Percentiles rank a stretch among this genome's conserved stretches.
phyloP scores from a whole-genome alignment of 108 stramenopile genomes.

The Bacterosira constricta region DNA sequence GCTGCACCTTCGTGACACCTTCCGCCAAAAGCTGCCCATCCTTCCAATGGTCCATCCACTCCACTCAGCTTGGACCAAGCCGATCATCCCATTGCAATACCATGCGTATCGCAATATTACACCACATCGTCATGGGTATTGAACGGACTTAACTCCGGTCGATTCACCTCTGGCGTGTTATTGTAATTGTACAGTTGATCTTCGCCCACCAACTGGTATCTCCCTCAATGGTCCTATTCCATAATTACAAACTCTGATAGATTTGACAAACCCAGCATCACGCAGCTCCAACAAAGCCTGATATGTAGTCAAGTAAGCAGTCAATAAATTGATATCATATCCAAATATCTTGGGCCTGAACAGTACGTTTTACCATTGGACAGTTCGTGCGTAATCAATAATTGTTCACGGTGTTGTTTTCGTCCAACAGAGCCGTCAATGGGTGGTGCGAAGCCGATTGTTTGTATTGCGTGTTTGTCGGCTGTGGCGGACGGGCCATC shows the following conservation, averaged over 20 bases:
- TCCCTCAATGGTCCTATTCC: constrained; percentile 67
- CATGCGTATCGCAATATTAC: constrained; percentile 47
- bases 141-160: constrained; percentile 78
- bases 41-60: constrained; percentile 57
- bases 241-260: constrained; percentile 80
- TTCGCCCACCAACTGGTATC: constrained; percentile 43
- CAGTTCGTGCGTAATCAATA: constrained; percentile 75
- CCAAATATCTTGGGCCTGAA: constrained; percentile 60
- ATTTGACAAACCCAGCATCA: constrained; percentile 55
- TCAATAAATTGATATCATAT: constrained; percentile 72
- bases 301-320: constrained; percentile 70
- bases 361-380: constrained; percentile 60
- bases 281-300: constrained; percentile 59
- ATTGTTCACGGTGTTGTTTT: constrained; percentile 36
- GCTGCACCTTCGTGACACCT: constrained; percentile 81
- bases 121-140: constrained; percentile 69
- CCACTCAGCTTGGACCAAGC: constrained; percentile 82
- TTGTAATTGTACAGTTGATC: no score
- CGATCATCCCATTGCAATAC: constrained; percentile 57
- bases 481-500: background rate
- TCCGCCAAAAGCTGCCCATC: constrained; percentile 62
- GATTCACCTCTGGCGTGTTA: constrained; percentile 67
- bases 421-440: constrained; percentile 39
- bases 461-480: constrained; percentile 23
- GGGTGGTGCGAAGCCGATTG: constrained; percentile 14